These are phyloP conservation scores for Mycena venus DNA, from an alignment of 768 basidiomycete genomes.

Conservation along the genomic window DNA sequence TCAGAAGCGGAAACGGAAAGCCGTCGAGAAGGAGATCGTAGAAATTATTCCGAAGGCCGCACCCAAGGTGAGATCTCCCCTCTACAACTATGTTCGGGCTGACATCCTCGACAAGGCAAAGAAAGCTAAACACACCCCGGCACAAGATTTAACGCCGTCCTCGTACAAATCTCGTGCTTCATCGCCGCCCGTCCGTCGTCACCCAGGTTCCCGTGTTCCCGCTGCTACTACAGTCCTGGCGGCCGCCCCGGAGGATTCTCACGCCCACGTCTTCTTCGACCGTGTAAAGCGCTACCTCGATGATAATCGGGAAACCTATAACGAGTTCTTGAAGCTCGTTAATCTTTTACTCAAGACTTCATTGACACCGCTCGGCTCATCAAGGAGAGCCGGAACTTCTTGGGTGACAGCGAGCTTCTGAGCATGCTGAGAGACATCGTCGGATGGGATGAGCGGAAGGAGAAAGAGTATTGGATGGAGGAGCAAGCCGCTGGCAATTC, in stretches of 20 bases:
- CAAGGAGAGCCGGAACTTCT: conserved; percentile 83
- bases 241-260: conserved; percentile 34
- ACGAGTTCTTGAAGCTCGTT: conserved; percentile 95
- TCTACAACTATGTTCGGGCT: conserved; percentile 6
- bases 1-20: conserved; percentile 79
- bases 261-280: conserved; percentile 79
- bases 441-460: conserved; percentile 86
- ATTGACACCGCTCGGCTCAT: conserved; percentile 90
- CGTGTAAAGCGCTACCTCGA: conserved; percentile 83
- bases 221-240: conserved; percentile 39
- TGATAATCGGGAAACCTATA: conserved; percentile 78
- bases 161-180: conserved; percentile 54
- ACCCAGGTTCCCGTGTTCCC: conserved; percentile 38
- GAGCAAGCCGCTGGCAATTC: conserved; percentile 62
- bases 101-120: conserved; percentile 38
- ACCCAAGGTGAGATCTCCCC: conserved; percentile 53
- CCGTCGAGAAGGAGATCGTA: conserved; percentile 62
- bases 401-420: conserved; percentile 83
- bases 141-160: conserved; percentile 54
- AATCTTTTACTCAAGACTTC: conserved; percentile 96
- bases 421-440: conserved; percentile 87
- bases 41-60: conserved; percentile 34
- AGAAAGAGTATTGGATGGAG: conserved; percentile 64
- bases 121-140: conserved; percentile 52
- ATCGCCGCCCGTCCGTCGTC: conserved; percentile 43